Evolutionary conservation across 345 rosid genomes (phyloP).

Genomic region (Passiflora organensis): DNA sequence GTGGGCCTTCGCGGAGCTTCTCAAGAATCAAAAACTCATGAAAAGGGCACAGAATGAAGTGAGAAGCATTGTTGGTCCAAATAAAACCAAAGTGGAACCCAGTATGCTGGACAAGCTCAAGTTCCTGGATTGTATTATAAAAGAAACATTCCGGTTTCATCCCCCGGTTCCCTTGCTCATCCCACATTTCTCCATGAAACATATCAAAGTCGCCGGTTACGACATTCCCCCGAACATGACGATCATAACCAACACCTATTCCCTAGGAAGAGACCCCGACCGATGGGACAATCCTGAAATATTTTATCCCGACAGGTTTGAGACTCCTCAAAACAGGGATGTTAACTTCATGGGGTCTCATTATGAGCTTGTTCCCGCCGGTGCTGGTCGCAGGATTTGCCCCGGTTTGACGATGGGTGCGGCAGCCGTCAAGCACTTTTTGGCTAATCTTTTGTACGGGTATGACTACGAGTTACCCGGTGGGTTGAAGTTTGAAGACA

Average conservation of each 20-base stretch:
- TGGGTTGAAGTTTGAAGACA: neutral
- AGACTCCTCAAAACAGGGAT: neutral
- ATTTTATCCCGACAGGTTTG: conserved; percentile 5
- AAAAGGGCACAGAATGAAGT: neutral
- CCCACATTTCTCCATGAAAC: conserved; percentile 2
- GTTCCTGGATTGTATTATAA: neutral
- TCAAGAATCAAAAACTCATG: neutral
- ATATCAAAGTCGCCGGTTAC: conserved; percentile 2
- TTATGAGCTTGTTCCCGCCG: neutral
- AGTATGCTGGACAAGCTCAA: neutral
- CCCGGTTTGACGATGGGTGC: conserved; percentile 1
- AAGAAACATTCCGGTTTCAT: neutral
- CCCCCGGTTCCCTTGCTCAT: conserved; percentile 1
- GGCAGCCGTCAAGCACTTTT: neutral
- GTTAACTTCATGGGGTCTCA: neutral
- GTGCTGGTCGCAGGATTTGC: neutral
- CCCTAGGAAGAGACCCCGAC: conserved; percentile 4
- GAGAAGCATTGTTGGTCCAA: conserved; percentile 1
- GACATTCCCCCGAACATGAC: neutral
- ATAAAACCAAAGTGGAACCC: neutral
- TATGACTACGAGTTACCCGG: neutral
- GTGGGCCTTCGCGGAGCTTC: neutral
- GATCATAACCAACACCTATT: neutral
- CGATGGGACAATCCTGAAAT: neutral
- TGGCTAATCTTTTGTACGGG: neutral